Evolutionary conservation across 2,329 filamentous ascomycete species (phyloP), one percentile per base, ranked within the genome.

Genomic region (Colletotrichum noveboracense): DNA sequence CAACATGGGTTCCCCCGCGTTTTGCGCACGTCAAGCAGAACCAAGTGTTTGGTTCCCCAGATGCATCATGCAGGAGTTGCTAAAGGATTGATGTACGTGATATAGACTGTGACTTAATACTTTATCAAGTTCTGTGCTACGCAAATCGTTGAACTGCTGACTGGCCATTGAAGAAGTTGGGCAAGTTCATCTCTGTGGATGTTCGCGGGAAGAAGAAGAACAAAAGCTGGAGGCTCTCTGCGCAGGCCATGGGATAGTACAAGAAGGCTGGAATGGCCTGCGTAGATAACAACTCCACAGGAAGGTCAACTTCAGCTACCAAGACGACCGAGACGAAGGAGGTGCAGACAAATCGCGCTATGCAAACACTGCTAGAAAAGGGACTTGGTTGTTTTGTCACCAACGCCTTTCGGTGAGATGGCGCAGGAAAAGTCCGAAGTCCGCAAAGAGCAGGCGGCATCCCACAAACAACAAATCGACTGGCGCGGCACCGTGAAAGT

Each of bases 81-180:
- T 10, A 43, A 43, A 43, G 16, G 0, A n/a, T 10, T 43, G 38
- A 43, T 43, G 0, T n/a, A 0, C 38, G 8, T 43, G 38, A 43
- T 43, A 43, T 8, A 43, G 3, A 2, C 18, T 18, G 1, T 10
- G 38, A 43, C 18, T 43, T 43, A 1, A 0, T 2, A 43, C 38
- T 18, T 43, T 3, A 10, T n/a, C 8, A n/a, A 18, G 9, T 10
- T 43, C 38, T 43, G 8, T 6, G 38, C 38, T 43, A 36, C 34
- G 34, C 0, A 36, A 36, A 36, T 36, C 38, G 4, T 6, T 43
- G 38, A 43, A 43, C 2, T n/a, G 38, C 8, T n/a, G 18, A 43
- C 0, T 18, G 8, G 38, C 0, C 0, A n/a, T n/a, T 3, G 18
- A n/a, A 3, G 5, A 18, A n/a, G 6, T n/a, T 43, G 10, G 38